Evolutionary conservation across 2,329 filamentous ascomycete species (phyloP), one percentile per base, ranked within the genome.

Genomic region (Tolypocladium tropicale): DNA sequence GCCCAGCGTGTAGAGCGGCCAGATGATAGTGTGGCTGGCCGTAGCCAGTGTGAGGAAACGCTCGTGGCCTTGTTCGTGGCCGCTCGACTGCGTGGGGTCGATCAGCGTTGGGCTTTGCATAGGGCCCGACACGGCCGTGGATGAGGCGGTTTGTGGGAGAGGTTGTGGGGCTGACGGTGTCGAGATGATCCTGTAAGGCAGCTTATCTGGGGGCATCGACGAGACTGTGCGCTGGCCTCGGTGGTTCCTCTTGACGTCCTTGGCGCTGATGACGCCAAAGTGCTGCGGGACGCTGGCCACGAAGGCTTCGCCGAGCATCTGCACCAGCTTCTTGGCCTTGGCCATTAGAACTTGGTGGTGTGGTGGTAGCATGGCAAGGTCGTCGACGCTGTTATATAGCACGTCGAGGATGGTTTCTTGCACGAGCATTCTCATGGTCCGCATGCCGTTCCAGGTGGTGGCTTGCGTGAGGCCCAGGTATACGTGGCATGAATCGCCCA

Each of bases 1-100:
- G 54, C 77, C 77, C 9, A 76, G 70, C 12, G 75, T 71, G 55
- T 77, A 80, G 4, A 80, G 68, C 5, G 77, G 77, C 76, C 76
- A 79, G 41, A 80, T 72, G 10, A 78, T 70, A 18, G 74, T 74
- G 59, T 77, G 76, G 28, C 76, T 76, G 1, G 75, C 72, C 10
- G 76, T 76, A 0, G 74, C 75, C 7, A 80, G 67, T 5, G 76
- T 73, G 73, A 79, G 74, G 63, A 78, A 77, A 28, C 76, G 69
- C 56, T 72, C 72, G 1, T 74, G 72, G 46, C 73, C 70, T 49
- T 71, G 62, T 23, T 70, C 68, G 16, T 64, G 61, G 37, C 64
- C 64, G 18, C 61, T 65, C 1, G 69, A 69, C 34, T 71, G 68
- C 7, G 71, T 72, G 3, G 74, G 70, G 50, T 77, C 72, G 32